These are phyloP conservation scores for Taphrina wiesneri DNA, from an alignment of 1,139 yeast genomes.

Conservation along the genomic window DNA sequence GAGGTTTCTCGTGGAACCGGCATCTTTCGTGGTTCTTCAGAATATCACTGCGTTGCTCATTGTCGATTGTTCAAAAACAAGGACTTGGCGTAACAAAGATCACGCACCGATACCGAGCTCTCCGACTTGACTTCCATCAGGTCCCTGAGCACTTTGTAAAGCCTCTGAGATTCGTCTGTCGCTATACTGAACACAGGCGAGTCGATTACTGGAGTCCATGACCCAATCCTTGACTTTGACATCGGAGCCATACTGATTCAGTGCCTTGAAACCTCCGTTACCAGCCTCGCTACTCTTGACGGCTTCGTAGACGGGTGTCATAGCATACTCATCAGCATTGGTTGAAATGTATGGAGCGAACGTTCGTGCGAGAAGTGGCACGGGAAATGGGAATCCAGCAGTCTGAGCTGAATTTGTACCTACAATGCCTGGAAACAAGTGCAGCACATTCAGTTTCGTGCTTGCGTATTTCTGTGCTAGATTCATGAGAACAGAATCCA, in stretches of 20 bases:
- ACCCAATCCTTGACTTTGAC: constrained; percentile 18
- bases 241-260: constrained; percentile 26
- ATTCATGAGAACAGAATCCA: constrained; percentile 22
- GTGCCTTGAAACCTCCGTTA: background rate
- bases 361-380: constrained; percentile 12
- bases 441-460: constrained; percentile 2
- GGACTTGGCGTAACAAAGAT: background rate
- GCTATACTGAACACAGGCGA: background rate
- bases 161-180: constrained; percentile 20
- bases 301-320: constrained; percentile 22
- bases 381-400: constrained; percentile 26
- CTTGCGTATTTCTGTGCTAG: constrained; percentile 9
- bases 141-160: background rate
- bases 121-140: constrained; percentile 12
- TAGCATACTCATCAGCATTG: constrained; percentile 13
- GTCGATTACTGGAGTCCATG: background rate
- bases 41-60: too few species aligned
- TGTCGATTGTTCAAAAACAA: too few species aligned
- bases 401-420: constrained; percentile 21
- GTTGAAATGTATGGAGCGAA: constrained; percentile 15
- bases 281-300: background rate
- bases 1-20: too few species aligned
- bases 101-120: constrained; percentile 8
- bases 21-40: too few species aligned
- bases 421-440: constrained; percentile 22